These are phyloP conservation scores for Parascedosporium putredinis DNA, from an alignment of 2,329 filamentous ascomycete genomes.

Conservation along the genomic window DNA sequence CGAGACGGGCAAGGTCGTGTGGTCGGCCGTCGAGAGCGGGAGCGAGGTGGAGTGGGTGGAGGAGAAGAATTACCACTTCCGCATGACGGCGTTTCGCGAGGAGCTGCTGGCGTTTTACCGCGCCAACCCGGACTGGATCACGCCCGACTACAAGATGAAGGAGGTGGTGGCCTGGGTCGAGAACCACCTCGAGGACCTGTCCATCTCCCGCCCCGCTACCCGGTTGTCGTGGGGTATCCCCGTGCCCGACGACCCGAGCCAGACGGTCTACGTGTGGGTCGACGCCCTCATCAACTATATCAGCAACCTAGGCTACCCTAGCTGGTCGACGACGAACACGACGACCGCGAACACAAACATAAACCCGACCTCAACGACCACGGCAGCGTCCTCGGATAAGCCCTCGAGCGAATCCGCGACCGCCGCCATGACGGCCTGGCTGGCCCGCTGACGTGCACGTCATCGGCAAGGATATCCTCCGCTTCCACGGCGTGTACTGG, in stretches of 20 bases:
- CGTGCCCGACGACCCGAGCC: constrained; percentile 71
- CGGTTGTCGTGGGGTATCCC: constrained; percentile 80
- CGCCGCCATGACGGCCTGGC: no score
- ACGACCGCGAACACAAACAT: constrained; percentile 51
- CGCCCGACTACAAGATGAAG: constrained; percentile 62
- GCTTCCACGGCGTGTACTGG: constrained; percentile 98
- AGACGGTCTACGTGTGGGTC: constrained; percentile 97
- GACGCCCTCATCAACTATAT: constrained; percentile 93
- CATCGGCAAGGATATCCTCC: constrained; percentile 91
- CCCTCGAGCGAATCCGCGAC: no score
- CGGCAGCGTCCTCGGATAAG: no score
- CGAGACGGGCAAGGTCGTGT: constrained; percentile 70
- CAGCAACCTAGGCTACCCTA: constrained; percentile 75
- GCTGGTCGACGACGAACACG: constrained; percentile 48
- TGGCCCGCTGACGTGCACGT: constrained; percentile 93
- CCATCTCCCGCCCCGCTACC: constrained; percentile 70
- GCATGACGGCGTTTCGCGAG: constrained; percentile 73
- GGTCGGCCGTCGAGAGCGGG: constrained; percentile 76
- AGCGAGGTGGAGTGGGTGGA: constrained; percentile 92
- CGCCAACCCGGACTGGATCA: constrained; percentile 67
- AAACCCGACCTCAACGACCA: no score
- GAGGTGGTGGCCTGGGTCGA: constrained; percentile 69
- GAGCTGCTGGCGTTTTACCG: constrained; percentile 69
- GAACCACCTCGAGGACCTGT: constrained; percentile 73
- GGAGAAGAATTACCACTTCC: constrained; percentile 92